These are phyloP conservation scores for Trifolium dubium DNA, from an alignment of 306 rosid species.

Conservation along the genomic window DNA sequence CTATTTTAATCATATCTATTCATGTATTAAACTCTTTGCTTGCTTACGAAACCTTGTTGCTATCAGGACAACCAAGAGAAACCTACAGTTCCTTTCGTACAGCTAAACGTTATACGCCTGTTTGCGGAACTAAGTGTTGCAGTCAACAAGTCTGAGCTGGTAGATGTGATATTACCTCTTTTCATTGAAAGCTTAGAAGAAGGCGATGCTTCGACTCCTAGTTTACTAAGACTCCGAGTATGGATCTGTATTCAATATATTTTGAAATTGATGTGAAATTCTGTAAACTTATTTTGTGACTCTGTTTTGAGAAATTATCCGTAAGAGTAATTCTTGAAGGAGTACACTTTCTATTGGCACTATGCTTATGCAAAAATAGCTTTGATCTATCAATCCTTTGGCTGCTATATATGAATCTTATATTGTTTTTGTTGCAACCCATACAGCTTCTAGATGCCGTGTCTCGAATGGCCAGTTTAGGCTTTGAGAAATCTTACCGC, in stretches of 20 bases:
- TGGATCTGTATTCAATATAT: slow-evolving; percentile 54
- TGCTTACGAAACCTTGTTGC: slow-evolving; percentile 44
- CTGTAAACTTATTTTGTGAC: slow-evolving; percentile 22
- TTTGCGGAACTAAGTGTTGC: slow-evolving; percentile 82
- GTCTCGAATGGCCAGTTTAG: slow-evolving; percentile 95
- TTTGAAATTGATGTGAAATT: slow-evolving; percentile 34
- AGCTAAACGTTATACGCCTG: slow-evolving; percentile 83
- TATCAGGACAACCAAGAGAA: slow-evolving; percentile 86
- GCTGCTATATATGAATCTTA: slow-evolving; percentile 30
- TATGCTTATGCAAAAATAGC: slow-evolving; percentile 3
- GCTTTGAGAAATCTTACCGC: slow-evolving; percentile 97
- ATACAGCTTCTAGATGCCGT: slow-evolving; percentile 96
- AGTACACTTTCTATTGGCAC: not conserved
- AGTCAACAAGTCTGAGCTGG: slow-evolving; percentile 81
- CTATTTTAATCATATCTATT: slow-evolving; percentile 30
- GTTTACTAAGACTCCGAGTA: slow-evolving; percentile 94
- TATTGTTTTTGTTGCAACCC: slow-evolving; percentile 35
- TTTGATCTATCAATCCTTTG: slow-evolving; percentile 26
- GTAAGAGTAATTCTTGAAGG: slow-evolving; percentile 10
- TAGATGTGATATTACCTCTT: slow-evolving; percentile 88
- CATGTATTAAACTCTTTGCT: slow-evolving; percentile 12
- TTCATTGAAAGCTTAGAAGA: slow-evolving; percentile 95
- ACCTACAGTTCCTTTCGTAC: slow-evolving; percentile 77
- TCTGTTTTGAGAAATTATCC: slow-evolving; percentile 24
- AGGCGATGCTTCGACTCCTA: slow-evolving; percentile 97